Percentiles rank a stretch among this genome's conserved stretches.
Conservation (phyloP, 192 early-diverging fungal genomes). For the Dimargaris verticillata region DNA sequence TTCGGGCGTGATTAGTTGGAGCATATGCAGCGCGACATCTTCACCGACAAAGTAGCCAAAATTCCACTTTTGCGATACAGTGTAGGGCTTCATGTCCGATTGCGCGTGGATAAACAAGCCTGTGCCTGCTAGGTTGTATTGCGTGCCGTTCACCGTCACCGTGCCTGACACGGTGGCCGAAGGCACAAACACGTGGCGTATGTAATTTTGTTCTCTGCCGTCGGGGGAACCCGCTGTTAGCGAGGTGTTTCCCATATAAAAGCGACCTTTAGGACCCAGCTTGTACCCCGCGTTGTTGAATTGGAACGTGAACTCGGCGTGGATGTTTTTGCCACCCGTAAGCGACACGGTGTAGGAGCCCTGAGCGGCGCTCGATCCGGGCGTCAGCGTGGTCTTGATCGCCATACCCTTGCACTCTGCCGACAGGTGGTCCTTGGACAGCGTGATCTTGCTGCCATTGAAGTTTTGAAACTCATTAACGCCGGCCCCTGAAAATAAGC, state of each 20-base stretch:
- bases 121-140: constrained; percentile 45
- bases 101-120: constrained; percentile 73
- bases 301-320: constrained; percentile 50
- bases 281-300: constrained; percentile 55
- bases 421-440: constrained; percentile 54
- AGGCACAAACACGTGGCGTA: constrained; percentile 75
- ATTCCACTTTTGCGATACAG: constrained; percentile 71
- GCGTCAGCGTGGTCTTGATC: constrained; percentile 31
- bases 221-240: constrained; percentile 17
- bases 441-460: constrained; percentile 51
- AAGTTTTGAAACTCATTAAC: constrained; percentile 48
- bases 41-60: constrained; percentile 60
- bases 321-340: constrained; percentile 40
- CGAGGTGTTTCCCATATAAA: constrained; percentile 36
- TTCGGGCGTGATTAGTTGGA: constrained; percentile 66
- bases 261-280: constrained; percentile 59
- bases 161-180: constrained; percentile 49
- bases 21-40: constrained; percentile 36
- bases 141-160: constrained; percentile 51
- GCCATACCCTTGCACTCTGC: constrained; percentile 58
- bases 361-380: constrained; percentile 28
- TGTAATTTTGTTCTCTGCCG: constrained; percentile 32
- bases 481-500: constrained; percentile 53
- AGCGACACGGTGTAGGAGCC: constrained; percentile 20
- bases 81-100: constrained; percentile 69